These are phyloP conservation scores for Ambrosiella beaveri DNA, from an alignment of 2,329 filamentous ascomycete genomes.

Conservation along the genomic window DNA sequence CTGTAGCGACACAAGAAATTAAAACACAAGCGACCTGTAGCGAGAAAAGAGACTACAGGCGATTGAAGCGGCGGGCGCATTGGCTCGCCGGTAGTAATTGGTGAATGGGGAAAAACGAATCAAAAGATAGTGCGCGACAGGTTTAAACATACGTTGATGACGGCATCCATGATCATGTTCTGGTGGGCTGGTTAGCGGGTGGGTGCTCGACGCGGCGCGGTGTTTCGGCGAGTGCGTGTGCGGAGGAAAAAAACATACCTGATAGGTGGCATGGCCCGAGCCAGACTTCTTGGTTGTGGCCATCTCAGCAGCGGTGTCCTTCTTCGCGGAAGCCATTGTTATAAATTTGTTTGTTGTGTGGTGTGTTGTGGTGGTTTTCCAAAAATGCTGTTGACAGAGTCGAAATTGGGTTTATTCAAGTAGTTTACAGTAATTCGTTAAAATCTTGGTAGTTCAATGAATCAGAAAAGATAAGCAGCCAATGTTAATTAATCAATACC, in stretches of 20 bases:
- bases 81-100: too few species aligned
- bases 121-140: slow-evolving; percentile 13
- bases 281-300: slow-evolving; percentile 31
- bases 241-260: slow-evolving; percentile 28
- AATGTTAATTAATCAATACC: neutral
- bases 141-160: slow-evolving; percentile 35
- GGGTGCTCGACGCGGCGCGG: neutral
- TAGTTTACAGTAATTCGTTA: neutral
- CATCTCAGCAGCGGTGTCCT: slow-evolving; percentile 22
- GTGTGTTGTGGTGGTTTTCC: neutral
- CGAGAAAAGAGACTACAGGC: slow-evolving; percentile 5
- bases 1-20: too few species aligned
- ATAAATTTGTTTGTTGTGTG: slow-evolving; percentile 12
- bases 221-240: neutral
- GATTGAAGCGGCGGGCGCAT: neutral
- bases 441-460: neutral
- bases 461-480: neutral
- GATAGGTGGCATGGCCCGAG: slow-evolving; percentile 37
- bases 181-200: slow-evolving; percentile 23
- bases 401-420: neutral
- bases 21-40: neutral
- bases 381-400: neutral
- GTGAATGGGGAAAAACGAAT: slow-evolving; percentile 2
- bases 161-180: slow-evolving; percentile 48
- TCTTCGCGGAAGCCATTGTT: slow-evolving; percentile 44